Evolutionary conservation across 1,284 basidiomycete genomes (phyloP), one percentile per base, ranked within the genome.

Genomic region (Takashimella tepidaria): DNA sequence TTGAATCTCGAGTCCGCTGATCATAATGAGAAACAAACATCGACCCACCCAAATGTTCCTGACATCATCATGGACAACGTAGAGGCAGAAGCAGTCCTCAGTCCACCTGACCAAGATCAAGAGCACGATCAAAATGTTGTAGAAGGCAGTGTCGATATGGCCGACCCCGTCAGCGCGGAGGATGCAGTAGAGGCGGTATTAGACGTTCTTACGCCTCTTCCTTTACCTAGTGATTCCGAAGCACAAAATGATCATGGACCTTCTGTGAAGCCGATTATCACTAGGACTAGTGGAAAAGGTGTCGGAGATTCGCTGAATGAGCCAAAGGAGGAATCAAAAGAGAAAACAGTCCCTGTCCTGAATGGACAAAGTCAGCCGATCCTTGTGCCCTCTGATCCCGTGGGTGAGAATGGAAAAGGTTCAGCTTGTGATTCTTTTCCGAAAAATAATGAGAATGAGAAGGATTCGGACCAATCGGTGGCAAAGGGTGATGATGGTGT

Each of bases 321-420:
- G 13, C n/a, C 23, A 47, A 40, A 49, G 40, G 46, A 13, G 47
- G 12, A 42, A 31, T 13, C 16, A 52, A 48, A 31, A 10, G 22
- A 31, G 41, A 20, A 43, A 6, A 21, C 21, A 8, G 49, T 56
- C 2, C 62, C 64, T 2, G 6, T 60, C 40, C 50, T 63, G 4
- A 64, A 68, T 56, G 66, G 64, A 4, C 51, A 58, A 44, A 61
- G 66, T 4, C 64, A 63, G 2, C 47, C 63, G 45, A n/a, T 66
- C 12, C 41, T 66, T 1, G 53, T 58, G 3, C 44, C 57, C 11
- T 20, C 19, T 27, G n/a, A 22, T n/a, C 23, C 12, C 24, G 42
- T 22, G 10, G 21, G 19, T 5, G 19, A 3, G 19, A 21, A 10
- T 4, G 16, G 19, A 8, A 16, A 8, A 37, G 10, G 10, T 8